Percentiles rank a stretch among this genome's conserved stretches.
These are phyloP conservation scores for Leccinum uliginosum DNA, from an alignment of 768 basidiomycete genomes.

Conservation along the genomic window DNA sequence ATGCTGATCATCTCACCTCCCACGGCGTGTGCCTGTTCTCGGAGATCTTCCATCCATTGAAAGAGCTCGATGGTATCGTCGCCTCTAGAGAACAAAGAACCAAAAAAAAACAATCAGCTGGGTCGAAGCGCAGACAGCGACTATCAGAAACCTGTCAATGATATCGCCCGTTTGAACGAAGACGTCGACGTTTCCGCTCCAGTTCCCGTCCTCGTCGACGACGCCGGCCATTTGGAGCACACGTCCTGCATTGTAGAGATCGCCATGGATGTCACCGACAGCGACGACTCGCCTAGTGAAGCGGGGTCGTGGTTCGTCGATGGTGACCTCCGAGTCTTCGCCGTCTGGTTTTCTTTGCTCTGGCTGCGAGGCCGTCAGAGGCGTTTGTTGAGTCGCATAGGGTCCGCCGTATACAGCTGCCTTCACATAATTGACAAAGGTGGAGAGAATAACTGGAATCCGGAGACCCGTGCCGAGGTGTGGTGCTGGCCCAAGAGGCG, in stretches of 20 bases:
- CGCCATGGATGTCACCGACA: slow-evolving; percentile 91
- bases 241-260: slow-evolving; percentile 69
- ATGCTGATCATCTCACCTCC: slow-evolving; percentile 76
- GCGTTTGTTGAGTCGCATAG: slow-evolving; percentile 17
- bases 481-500: slow-evolving; percentile 30
- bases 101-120: slow-evolving; percentile 12
- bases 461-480: slow-evolving; percentile 25
- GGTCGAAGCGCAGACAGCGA: not conserved
- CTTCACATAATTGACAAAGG: slow-evolving; percentile 23
- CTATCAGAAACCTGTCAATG: slow-evolving; percentile 71
- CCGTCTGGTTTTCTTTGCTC: slow-evolving; percentile 1
- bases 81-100: slow-evolving; percentile 46
- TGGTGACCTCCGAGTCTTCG: slow-evolving; percentile 8
- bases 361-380: slow-evolving; percentile 5
- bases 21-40: slow-evolving; percentile 61
- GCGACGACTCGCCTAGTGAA: slow-evolving; percentile 63
- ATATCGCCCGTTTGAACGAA: slow-evolving; percentile 97
- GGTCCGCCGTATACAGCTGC: slow-evolving; percentile 17
- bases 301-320: slow-evolving; percentile 26
- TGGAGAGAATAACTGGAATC: slow-evolving; percentile 22
- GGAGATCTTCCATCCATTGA: slow-evolving; percentile 76
- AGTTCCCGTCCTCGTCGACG: slow-evolving; percentile 64
- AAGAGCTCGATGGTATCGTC: slow-evolving; percentile 88
- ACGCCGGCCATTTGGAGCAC: slow-evolving; percentile 81
- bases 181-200: slow-evolving; percentile 79